Evolutionary conservation across 1,284 basidiomycete genomes (phyloP).

Genomic region (Serendipita sp.): DNA sequence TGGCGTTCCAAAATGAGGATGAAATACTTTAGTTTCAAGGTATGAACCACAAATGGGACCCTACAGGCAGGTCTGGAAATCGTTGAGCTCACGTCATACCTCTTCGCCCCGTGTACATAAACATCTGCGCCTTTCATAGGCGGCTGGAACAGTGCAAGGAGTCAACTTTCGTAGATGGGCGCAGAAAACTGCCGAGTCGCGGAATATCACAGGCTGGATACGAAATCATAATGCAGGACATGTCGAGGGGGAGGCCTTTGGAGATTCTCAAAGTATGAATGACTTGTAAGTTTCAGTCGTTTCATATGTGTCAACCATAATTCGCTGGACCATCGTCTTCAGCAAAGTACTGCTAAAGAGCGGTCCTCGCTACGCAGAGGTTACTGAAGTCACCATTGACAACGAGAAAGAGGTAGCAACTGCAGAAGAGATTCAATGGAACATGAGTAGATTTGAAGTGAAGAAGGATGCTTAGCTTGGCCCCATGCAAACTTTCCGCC

Average conservation of each 20-base stretch:
- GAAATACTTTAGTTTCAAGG: background rate
- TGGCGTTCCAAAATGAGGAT: background rate
- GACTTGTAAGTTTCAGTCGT: background rate
- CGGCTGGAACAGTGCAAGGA: background rate
- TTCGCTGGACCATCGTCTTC: background rate
- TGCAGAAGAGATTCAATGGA: conserved; percentile 4
- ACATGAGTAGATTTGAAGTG: background rate
- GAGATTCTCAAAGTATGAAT: background rate
- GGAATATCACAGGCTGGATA: background rate
- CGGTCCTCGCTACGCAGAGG: background rate
- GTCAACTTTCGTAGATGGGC: background rate
- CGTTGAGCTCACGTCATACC: no score
- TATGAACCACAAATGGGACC: background rate
- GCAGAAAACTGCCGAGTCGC: background rate
- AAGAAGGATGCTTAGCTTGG: background rate
- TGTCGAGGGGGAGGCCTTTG: conserved; percentile 1
- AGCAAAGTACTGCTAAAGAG: background rate
- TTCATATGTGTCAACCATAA: background rate
- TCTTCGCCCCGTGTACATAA: no score
- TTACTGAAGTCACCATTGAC: background rate
- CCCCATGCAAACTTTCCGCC: no score
- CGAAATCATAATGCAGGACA: background rate
- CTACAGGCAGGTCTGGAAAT: background rate
- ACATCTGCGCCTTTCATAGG: background rate
- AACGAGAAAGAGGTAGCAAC: background rate